Evolutionary conservation across 148 eudicot genomes (phyloP), one percentile per base, ranked within the genome.

Genomic region (Fagopyrum tataricum): DNA sequence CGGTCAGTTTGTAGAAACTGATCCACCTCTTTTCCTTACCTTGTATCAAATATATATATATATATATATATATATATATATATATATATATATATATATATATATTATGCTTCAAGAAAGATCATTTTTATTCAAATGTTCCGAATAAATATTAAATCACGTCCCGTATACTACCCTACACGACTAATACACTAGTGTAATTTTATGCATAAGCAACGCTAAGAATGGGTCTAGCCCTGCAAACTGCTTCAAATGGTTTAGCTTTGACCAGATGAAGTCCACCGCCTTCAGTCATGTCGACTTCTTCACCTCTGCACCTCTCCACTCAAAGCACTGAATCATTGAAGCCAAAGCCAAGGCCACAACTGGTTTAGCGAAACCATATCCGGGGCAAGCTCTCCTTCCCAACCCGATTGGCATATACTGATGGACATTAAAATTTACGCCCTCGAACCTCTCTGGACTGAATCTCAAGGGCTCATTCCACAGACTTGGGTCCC

Each of bases 321-420:
- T 72, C 75, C 75, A 77, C 4, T 77, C 79, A 40, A 77, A 77
- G 51, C 72, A 72, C 24, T 77, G 79, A 46, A 77, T 73, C 72
- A 77, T 15, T 1, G 79, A 72, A 37, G 76, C 76, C 79, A 77
- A 62, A 21, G 40, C 71, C 48, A 77, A 72, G 4, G 41, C 51
- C 4, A 66, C 72, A 7, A 77, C 62, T 14, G 46, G 56, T n/a
- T 48, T 31, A 13, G 40, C 79, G 51, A 77, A 20, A 17, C 75
- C 76, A 0, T 26, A 10, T 2, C 79, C 79, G 0, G 79, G 79
- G 21, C 70, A 74, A 13, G 56, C 70, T 55, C 76, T 58, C 49
- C 76, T 61, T 11, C 76, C 76, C 5, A 43, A 17, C 13, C 79
- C 79, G 66, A 77, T 72, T 51, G 72, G 79, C 71, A 77, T 21